phyloP scores from a whole-genome alignment of 768 basidiomycete species.

The Pleurotus djamor region DNA sequence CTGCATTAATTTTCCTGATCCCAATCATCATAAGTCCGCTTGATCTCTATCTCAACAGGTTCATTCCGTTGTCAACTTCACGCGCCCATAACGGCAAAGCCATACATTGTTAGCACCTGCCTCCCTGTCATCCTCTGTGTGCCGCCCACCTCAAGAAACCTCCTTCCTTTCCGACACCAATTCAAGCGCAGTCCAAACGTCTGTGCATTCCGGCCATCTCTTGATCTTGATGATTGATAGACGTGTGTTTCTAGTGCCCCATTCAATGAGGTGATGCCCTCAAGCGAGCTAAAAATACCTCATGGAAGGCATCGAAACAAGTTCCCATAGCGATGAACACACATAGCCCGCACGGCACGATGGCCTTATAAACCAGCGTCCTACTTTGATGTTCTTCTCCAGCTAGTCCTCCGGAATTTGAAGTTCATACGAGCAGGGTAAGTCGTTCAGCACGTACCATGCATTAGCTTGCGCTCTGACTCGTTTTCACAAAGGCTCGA shows the following conservation, averaged over 20 bases:
- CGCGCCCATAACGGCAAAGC: too few species aligned
- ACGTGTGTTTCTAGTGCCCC: too few species aligned
- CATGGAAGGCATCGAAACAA: not conserved
- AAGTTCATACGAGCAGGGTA: conserved; percentile 44
- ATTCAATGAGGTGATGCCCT: not conserved
- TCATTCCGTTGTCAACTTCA: too few species aligned
- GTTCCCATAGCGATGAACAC: not conserved
- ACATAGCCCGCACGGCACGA: not conserved
- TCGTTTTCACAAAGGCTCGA: conserved; percentile 27
- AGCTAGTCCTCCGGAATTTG: conserved; percentile 28
- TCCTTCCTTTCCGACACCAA: too few species aligned
- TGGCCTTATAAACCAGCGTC: not conserved
- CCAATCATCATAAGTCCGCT: too few species aligned
- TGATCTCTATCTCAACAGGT: too few species aligned
- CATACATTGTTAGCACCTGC: too few species aligned
- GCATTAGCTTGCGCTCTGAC: not conserved
- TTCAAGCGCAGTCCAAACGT: too few species aligned
- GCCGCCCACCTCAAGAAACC: too few species aligned
- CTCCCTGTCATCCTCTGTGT: too few species aligned
- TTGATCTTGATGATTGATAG: too few species aligned
- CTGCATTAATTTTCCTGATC: not conserved
- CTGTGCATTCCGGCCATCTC: too few species aligned
- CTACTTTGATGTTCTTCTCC: conserved; percentile 20
- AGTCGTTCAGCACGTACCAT: conserved; percentile 13
- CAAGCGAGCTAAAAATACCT: conserved; percentile 1